phyloP scores from a whole-genome alignment of 306 rosid species.

The Cucurbita moschata region DNA sequence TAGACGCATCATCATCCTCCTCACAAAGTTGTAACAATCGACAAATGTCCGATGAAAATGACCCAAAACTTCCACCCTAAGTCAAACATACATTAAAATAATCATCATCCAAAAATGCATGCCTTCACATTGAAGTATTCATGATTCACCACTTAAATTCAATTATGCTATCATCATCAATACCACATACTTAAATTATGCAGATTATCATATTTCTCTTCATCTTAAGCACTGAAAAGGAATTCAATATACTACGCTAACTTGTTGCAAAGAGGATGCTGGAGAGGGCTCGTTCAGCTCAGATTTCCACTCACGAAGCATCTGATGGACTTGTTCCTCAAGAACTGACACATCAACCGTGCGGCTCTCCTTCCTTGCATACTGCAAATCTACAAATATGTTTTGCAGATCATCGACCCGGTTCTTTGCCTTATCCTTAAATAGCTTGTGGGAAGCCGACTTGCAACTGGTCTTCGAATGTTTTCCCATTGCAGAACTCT shows the following conservation, averaged over 20 bases:
- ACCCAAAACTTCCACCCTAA: constrained; percentile 89
- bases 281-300: constrained; percentile 97
- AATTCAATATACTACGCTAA: constrained; percentile 25
- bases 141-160: constrained; percentile 4
- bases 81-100: constrained; percentile 21
- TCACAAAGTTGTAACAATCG: constrained; percentile 80
- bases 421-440: constrained; percentile 94
- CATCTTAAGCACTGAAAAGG: constrained; percentile 6
- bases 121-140: constrained; percentile 16
- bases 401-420: constrained; percentile 90
- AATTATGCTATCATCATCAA: not conserved
- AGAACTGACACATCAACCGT: constrained; percentile 54
- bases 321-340: constrained; percentile 96
- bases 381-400: constrained; percentile 74
- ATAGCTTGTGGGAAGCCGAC: constrained; percentile 78
- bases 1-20: constrained; percentile 98
- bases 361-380: constrained; percentile 97
- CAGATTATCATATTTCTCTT: not conserved
- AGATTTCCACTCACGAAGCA: constrained; percentile 98
- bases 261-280: constrained; percentile 92
- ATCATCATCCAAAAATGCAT: constrained; percentile 31
- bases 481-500: constrained; percentile 55
- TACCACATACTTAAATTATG: constrained; percentile 8
- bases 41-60: constrained; percentile 93
- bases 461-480: constrained; percentile 80